These are phyloP conservation scores for Aspergillus quadrilineatus DNA, from an alignment of 2,329 filamentous ascomycete genomes.

Conservation along the genomic window DNA sequence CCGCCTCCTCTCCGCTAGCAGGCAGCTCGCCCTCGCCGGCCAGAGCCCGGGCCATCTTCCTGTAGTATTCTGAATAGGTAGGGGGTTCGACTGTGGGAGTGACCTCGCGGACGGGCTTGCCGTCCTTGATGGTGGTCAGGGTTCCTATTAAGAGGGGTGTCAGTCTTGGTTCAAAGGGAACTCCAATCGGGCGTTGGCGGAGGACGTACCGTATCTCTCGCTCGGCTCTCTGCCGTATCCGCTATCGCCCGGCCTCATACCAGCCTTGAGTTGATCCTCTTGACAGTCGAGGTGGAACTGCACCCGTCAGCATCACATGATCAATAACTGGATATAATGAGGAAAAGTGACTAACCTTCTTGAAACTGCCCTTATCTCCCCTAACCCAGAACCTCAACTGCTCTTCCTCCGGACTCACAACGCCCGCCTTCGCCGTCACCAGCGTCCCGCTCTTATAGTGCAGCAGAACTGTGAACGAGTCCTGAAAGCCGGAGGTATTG, in stretches of 20 bases:
- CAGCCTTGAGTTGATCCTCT: constrained; percentile 69
- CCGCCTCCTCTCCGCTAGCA: constrained; percentile 54
- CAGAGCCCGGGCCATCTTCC: constrained; percentile 53
- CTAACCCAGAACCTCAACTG: constrained; percentile 77
- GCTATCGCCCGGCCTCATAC: constrained; percentile 60
- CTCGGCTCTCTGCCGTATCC: constrained; percentile 65
- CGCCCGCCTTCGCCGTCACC: constrained; percentile 67
- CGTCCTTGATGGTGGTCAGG: constrained; percentile 58
- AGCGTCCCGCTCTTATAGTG: constrained; percentile 64
- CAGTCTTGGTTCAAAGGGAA: neutral
- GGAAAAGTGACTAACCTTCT: constrained; percentile 52
- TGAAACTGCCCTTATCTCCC: constrained; percentile 71
- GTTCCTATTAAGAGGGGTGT: constrained; percentile 23
- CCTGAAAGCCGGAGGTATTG: constrained; percentile 51
- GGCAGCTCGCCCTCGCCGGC: constrained; percentile 54
- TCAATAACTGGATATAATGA: neutral
- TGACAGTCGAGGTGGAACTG: constrained; percentile 66
- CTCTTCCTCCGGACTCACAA: constrained; percentile 65
- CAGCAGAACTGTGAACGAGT: constrained; percentile 61
- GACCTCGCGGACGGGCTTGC: constrained; percentile 50
- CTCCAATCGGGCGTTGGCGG: neutral
- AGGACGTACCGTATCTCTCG: constrained; percentile 53
- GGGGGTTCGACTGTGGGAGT: constrained; percentile 61
- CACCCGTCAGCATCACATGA: neutral
- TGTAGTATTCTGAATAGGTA: constrained; percentile 72